phyloP scores from a whole-genome alignment of 1,139 yeast species.

The Magnusiomyces ingens region DNA sequence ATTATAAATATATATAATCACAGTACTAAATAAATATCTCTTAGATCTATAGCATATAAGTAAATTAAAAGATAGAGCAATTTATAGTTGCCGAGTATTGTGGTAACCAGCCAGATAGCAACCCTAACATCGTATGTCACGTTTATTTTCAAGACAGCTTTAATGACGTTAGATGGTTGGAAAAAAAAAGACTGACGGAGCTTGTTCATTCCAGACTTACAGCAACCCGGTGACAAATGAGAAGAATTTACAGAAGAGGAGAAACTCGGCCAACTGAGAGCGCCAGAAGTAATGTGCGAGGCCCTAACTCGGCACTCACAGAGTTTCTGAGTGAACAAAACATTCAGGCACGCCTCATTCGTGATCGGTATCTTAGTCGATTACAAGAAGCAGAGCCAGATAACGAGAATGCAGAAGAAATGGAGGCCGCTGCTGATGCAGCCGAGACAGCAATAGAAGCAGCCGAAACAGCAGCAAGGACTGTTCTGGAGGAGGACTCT shows the following conservation, averaged over 20 bases:
- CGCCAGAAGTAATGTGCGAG: slow-evolving; percentile 21
- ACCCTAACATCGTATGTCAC: no score
- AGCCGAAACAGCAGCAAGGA: slow-evolving; percentile 9
- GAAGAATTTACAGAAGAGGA: slow-evolving; percentile 2
- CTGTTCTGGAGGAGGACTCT: slow-evolving; percentile 12
- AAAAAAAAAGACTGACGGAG: no score
- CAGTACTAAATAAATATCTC: no score
- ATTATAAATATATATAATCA: no score
- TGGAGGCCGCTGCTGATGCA: slow-evolving; percentile 14
- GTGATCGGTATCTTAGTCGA: slow-evolving; percentile 48
- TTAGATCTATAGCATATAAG: no score
- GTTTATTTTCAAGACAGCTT: no score
- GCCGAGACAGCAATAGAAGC: slow-evolving; percentile 17
- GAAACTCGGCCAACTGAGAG: slow-evolving; percentile 5
- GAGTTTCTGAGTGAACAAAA: slow-evolving; percentile 58
- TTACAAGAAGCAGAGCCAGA: slow-evolving; percentile 21
- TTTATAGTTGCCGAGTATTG: no score
- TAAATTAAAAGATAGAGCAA: no score
- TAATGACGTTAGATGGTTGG: no score
- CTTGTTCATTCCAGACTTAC: no score
- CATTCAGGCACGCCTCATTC: slow-evolving; percentile 50
- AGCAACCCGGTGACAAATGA: not conserved
- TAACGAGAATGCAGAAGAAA: slow-evolving; percentile 18
- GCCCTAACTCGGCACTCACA: slow-evolving; percentile 39
- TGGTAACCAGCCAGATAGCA: no score